A percentile compares a stretch with the other conserved stretches of the same genome.
Conservation (phyloP, 257 asterid species). For the Solanum phureja region DNA sequence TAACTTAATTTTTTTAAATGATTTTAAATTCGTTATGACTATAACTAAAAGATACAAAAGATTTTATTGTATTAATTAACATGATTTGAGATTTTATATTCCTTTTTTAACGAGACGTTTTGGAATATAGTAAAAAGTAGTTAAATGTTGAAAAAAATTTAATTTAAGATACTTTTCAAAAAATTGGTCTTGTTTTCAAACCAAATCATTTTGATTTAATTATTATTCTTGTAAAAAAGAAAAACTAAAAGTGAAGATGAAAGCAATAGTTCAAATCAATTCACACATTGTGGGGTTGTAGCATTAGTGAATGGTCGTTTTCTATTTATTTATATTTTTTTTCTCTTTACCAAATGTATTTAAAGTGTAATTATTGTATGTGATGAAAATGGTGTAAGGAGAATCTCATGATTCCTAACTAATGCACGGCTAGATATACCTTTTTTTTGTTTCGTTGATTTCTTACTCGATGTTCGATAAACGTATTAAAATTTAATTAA, state of each 20-base stretch:
- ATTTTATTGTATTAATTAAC: no score
- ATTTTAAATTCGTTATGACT: no score
- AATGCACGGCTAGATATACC: not conserved
- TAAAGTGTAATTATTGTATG: not conserved
- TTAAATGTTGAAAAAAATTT: no score
- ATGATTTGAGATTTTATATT: no score
- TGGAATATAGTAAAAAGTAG: not conserved
- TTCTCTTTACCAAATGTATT: not conserved
- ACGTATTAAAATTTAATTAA: not conserved
- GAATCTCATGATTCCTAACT: not conserved
- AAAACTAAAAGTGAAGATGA: not conserved
- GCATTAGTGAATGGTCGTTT: not conserved
- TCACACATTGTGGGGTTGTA: not conserved
- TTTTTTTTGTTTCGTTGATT: not conserved
- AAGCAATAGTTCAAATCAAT: not conserved
- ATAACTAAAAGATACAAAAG: no score
- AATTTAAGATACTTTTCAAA: not conserved
- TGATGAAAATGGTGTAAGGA: not conserved
- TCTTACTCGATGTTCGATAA: not conserved
- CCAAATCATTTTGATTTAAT: not conserved
- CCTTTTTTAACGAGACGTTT: not conserved
- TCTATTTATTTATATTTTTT: not conserved
- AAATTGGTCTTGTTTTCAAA: not conserved
- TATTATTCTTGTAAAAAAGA: not conserved
- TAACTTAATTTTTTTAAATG: no score